A percentile compares a stretch with the other conserved stretches of the same genome.
Conservation (phyloP, 352 stramenopile genomes). For the Pythium sp. region DNA sequence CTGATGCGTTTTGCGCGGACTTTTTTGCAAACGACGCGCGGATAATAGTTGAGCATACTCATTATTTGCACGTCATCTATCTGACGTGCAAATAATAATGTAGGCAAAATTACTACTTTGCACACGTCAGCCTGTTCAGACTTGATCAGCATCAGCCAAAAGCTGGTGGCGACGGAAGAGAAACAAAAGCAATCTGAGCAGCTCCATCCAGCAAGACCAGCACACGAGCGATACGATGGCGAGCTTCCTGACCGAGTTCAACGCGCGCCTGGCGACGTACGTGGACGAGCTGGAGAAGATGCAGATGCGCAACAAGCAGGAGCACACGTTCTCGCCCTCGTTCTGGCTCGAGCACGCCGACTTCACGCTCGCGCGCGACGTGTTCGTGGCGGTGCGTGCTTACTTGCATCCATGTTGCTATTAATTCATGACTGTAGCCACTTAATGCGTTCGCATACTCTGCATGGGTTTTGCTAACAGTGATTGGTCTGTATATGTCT, state of each 20-base stretch:
- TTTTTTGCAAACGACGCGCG: background rate
- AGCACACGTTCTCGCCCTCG: conserved; percentile 59
- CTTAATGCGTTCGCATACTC: background rate
- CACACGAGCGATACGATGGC: conserved; percentile 28
- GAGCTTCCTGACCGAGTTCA: conserved; percentile 56
- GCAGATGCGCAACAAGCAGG: conserved; percentile 46
- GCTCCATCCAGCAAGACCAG: background rate
- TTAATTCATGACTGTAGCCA: background rate
- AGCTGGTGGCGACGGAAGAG: conserved; percentile 12
- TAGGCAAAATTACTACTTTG: background rate
- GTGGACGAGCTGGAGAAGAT: conserved; percentile 61
- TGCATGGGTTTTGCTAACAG: background rate
- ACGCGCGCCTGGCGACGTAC: conserved; percentile 45
- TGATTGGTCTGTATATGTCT: background rate
- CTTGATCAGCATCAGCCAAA: background rate
- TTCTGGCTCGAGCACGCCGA: conserved; percentile 81
- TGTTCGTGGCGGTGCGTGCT: conserved; percentile 66
- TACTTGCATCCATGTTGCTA: background rate
- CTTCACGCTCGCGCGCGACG: conserved; percentile 75
- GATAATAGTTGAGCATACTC: background rate
- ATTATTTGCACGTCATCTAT: background rate
- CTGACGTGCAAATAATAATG: background rate
- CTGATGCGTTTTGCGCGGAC: background rate
- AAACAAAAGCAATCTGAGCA: background rate
- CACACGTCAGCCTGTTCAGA: background rate